These are phyloP conservation scores for Fusarium concolor DNA, from an alignment of 2,329 filamentous ascomycete genomes.

Conservation along the genomic window DNA sequence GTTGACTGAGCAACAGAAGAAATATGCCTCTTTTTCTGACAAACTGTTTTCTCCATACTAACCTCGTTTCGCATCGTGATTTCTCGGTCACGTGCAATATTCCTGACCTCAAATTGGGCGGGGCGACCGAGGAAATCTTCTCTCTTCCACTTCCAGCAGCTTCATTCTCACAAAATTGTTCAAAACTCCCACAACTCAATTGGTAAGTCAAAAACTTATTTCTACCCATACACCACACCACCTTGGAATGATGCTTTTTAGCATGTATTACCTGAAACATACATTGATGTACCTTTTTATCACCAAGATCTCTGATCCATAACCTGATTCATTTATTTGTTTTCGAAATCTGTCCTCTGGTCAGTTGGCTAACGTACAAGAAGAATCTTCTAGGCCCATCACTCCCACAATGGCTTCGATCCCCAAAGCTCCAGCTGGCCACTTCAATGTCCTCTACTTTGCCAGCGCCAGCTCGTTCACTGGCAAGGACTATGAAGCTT, in stretches of 20 bases:
- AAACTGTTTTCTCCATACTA: constrained; percentile 18
- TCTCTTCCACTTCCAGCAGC: constrained; percentile 19
- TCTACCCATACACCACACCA: background rate
- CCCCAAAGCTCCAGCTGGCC: constrained; percentile 65
- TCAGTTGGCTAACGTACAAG: constrained; percentile 38
- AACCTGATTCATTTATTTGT: constrained; percentile 37
- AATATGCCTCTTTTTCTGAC: constrained; percentile 9
- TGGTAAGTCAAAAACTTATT: constrained; percentile 50
- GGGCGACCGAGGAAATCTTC: constrained; percentile 24
- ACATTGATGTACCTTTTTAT: constrained; percentile 69
- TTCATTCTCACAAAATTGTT: constrained; percentile 7
- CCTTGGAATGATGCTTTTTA: constrained; percentile 63
- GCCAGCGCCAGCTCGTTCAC: constrained; percentile 79
- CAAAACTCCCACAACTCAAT: constrained; percentile 27
- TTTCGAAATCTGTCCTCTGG: background rate
- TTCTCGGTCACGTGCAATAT: constrained; percentile 21
- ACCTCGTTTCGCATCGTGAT: constrained; percentile 30
- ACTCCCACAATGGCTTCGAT: constrained; percentile 50
- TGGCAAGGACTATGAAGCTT: constrained; percentile 70
- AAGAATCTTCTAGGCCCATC: constrained; percentile 20
- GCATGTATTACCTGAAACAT: constrained; percentile 70
- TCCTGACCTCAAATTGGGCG: constrained; percentile 38
- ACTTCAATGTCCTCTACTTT: constrained; percentile 87
- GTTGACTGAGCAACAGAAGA: constrained; percentile 27
- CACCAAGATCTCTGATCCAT: constrained; percentile 78